Conservation (phyloP, 2,329 filamentous ascomycete genomes). For the Tolypocladium tropicale region DNA sequence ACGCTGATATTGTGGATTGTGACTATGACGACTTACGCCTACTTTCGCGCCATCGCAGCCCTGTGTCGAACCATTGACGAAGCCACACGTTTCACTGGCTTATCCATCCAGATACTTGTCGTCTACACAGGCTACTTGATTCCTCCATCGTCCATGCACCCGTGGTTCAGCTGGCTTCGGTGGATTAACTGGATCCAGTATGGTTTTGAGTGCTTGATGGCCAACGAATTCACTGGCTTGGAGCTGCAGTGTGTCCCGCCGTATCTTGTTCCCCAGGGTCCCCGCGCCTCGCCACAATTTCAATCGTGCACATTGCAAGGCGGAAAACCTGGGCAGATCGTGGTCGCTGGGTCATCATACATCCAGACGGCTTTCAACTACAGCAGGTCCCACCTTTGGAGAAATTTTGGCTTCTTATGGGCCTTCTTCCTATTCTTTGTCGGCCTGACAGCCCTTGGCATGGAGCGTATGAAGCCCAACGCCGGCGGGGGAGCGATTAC, state of each 20-base stretch:
- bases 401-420: slow-evolving; percentile 70
- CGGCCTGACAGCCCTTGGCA: slow-evolving; percentile 56
- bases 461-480: slow-evolving; percentile 55
- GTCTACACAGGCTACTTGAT: slow-evolving; percentile 61
- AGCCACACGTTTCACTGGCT: slow-evolving; percentile 47
- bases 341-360: slow-evolving; percentile 46
- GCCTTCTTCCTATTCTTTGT: slow-evolving; percentile 69
- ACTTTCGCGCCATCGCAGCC: slow-evolving; percentile 50
- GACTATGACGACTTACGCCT: slow-evolving; percentile 45
- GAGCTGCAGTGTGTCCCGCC: slow-evolving; percentile 47
- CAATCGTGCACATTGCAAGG: slow-evolving; percentile 43
- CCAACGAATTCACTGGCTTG: slow-evolving; percentile 51
- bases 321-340: slow-evolving; percentile 32
- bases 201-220: slow-evolving; percentile 55
- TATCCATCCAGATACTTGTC: slow-evolving; percentile 51
- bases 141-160: slow-evolving; percentile 42
- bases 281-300: slow-evolving; percentile 19
- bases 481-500: slow-evolving; percentile 49
- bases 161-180: slow-evolving; percentile 57
- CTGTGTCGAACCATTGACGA: slow-evolving; percentile 50
- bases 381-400: slow-evolving; percentile 50
- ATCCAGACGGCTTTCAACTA: slow-evolving; percentile 45
- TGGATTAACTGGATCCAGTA: slow-evolving; percentile 62
- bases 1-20: slow-evolving; percentile 50
- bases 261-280: slow-evolving; percentile 44